Evolutionary conservation across 768 basidiomycete genomes (phyloP), one percentile per base, ranked within the genome.

Genomic region (Guyanaporus albipodus): DNA sequence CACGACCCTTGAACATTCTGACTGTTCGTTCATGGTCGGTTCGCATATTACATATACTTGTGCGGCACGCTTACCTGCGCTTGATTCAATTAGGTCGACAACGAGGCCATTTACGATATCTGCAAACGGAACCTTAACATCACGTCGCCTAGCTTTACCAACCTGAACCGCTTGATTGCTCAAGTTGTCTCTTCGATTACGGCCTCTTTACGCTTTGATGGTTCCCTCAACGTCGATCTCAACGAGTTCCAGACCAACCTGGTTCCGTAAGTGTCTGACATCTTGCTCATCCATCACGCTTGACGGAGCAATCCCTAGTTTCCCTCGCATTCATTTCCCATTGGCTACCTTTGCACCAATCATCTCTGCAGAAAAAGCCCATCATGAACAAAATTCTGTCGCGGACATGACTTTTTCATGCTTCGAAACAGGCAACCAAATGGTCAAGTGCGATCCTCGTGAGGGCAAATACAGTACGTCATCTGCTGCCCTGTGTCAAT

Each of bases 191-290:
- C 96, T 2, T 94, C 93, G 27, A 83, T 98, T 71, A 97, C 95
- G 4, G 94, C 94, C 31, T 97, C 95, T 18, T 77, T 82, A 26
- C 76, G 80, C 44, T 82, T 81, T 58, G 81, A 80, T 56, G 81
- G 80, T 29, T 77, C 76, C 33, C 70, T 83, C 50, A 83, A 82
- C 58, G 81, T 82, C 50, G 80, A 82, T 60, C 67, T 98, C 66
- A 96, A 94, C 72, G 95, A 98, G 73, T 98, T 98, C 83, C 95
- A 97, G 75, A 97, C 94, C 47, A 98, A 98, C 73, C 73, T 97
- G 68, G 94, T 97, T 42, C 94, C 95, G 85, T 94, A 64, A 74
- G 90, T 79, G 90, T 79, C 19, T 9, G 35, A 23, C 8, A 9
- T 35, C 28, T 1, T 11, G 33, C 15, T 23, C 6, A 44, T 26